These are phyloP conservation scores for Zygosaccharomyces pseudobailii DNA, from an alignment of 1,139 yeast species.

Conservation along the genomic window DNA sequence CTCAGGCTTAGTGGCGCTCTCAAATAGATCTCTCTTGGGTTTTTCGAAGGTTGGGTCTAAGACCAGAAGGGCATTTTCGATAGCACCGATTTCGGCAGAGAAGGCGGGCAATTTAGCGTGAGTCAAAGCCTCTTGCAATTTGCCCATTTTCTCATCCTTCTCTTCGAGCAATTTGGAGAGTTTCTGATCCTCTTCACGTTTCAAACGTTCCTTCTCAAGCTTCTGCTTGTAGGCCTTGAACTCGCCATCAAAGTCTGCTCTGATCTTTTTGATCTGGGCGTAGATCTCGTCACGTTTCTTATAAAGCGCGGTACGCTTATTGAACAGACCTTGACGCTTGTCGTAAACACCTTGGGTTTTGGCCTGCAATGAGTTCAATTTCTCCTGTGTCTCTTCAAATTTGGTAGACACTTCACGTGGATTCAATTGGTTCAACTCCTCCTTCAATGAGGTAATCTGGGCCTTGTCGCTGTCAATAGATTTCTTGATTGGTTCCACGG, in stretches of 20 bases:
- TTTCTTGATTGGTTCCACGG: conserved; percentile 69
- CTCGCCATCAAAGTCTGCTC: conserved; percentile 65
- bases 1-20: conserved; percentile 33
- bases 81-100: conserved; percentile 64
- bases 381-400: conserved; percentile 51
- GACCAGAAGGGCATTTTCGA: conserved; percentile 63
- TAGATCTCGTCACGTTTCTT: conserved; percentile 67
- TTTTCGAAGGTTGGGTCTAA: conserved; percentile 78
- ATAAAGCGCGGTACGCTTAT: conserved; percentile 64
- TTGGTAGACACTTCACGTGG: conserved; percentile 54
- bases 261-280: conserved; percentile 57
- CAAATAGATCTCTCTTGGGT: conserved; percentile 38
- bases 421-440: conserved; percentile 56
- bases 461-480: conserved; percentile 76
- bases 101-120: conserved; percentile 84
- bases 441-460: conserved; percentile 72
- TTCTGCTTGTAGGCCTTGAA: conserved; percentile 66
- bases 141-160: conserved; percentile 55
- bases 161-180: conserved; percentile 52
- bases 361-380: conserved; percentile 57
- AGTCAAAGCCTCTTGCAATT: conserved; percentile 60
- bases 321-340: conserved; percentile 59
- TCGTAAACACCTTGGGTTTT: conserved; percentile 61
- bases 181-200: conserved; percentile 66
- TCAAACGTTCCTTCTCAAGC: conserved; percentile 64